phyloP scores from a whole-genome alignment of 352 stramenopile genomes.

The Phytopythium montanum region DNA sequence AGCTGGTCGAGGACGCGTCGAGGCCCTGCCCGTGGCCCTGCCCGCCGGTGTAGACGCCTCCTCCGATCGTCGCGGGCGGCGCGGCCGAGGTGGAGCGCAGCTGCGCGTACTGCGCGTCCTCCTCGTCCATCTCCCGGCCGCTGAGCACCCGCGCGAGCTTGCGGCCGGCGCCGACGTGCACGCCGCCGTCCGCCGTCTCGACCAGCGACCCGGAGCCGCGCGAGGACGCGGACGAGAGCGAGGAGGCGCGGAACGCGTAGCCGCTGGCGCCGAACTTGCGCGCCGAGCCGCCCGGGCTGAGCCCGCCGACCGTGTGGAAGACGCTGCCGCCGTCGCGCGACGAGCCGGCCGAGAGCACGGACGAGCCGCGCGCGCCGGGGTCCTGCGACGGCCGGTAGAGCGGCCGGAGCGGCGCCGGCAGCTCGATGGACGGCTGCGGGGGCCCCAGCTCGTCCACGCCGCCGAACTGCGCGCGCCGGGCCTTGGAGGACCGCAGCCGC shows the following conservation, averaged over 20 bases:
- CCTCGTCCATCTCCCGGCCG: conserved; percentile 25
- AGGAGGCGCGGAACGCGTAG: conserved; percentile 32
- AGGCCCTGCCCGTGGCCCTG: background rate
- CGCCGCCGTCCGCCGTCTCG: background rate
- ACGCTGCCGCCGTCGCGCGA: conserved; percentile 19
- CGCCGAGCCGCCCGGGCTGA: conserved; percentile 25
- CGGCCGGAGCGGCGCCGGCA: conserved; percentile 12
- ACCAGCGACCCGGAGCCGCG: background rate
- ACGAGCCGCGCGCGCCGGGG: conserved; percentile 29
- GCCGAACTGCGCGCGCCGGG: conserved; percentile 11
- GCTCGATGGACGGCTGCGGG: conserved; percentile 40
- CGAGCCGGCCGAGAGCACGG: conserved; percentile 18
- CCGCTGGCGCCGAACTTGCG: conserved; percentile 28
- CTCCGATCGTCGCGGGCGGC: background rate
- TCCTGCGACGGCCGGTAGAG: conserved; percentile 12
- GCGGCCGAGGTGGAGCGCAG: conserved; percentile 25
- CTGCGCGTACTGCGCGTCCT: conserved; percentile 32
- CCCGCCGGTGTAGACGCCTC: background rate
- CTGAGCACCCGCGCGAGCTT: conserved; percentile 14
- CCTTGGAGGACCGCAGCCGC: conserved; percentile 11
- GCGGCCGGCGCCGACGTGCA: conserved; percentile 8
- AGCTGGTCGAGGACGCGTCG: background rate
- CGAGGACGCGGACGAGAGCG: background rate
- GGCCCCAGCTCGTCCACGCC: conserved; percentile 23
- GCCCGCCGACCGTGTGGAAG: conserved; percentile 35